Evolutionary conservation across 371 early-diverging fungal genomes (phyloP).

Genomic region (Dentiscutata heterogama): DNA sequence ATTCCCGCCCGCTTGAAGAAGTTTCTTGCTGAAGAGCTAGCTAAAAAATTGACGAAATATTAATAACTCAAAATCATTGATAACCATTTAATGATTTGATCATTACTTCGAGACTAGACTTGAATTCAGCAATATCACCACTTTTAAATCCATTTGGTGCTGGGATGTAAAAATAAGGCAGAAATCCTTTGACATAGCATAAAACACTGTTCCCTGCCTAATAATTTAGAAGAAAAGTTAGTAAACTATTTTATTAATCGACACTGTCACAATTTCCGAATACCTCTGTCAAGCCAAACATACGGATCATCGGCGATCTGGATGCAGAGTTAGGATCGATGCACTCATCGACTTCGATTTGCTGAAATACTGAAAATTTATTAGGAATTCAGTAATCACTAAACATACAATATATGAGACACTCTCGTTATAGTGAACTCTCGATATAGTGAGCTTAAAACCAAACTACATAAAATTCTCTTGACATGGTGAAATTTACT

Average conservation of each 20-base stretch:
- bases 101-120: conserved; percentile 68
- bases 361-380: conserved; percentile 84
- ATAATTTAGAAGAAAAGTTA: neutral
- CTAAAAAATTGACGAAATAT: conserved; percentile 39
- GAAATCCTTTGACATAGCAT: conserved; percentile 94
- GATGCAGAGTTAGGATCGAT: conserved; percentile 52
- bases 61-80: neutral
- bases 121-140: conserved; percentile 67
- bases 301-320: conserved; percentile 73
- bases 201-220: conserved; percentile 87
- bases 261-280: conserved; percentile 27
- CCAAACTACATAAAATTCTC: too few species aligned
- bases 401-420: too few species aligned
- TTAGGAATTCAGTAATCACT: too few species aligned
- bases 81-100: neutral
- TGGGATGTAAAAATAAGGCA: conserved; percentile 97
- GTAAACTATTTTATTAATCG: neutral
- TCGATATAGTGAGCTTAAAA: too few species aligned
- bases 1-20: conserved; percentile 48
- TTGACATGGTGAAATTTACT: too few species aligned
- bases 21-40: neutral
- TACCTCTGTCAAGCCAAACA: conserved; percentile 93
- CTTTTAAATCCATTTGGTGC: conserved; percentile 82
- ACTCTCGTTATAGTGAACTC: too few species aligned
- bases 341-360: conserved; percentile 93